Conservation (phyloP, 75 land plant genomes). For the Pinus taeda region DNA sequence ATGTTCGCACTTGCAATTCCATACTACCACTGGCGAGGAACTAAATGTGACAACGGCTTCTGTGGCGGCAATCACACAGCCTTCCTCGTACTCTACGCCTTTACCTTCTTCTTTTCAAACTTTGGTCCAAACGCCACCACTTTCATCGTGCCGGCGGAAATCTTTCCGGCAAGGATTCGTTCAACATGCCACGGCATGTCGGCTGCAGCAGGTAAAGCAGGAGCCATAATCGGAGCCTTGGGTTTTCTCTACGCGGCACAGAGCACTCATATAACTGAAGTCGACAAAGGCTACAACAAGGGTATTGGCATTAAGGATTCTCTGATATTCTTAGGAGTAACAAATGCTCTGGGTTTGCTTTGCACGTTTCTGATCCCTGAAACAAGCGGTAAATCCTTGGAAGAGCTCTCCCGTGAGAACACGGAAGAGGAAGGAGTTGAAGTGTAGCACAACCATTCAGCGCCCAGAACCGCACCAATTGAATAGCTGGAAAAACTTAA, state of each 20-base stretch:
- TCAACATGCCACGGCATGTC: slow-evolving; percentile 66
- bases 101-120: slow-evolving; percentile 35
- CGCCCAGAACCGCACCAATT: no score
- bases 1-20: slow-evolving; percentile 39
- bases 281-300: slow-evolving; percentile 34
- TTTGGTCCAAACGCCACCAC: slow-evolving; percentile 36
- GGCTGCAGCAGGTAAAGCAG: slow-evolving; percentile 49
- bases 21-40: slow-evolving; percentile 14
- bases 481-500: no score
- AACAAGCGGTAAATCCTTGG: no score
- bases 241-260: slow-evolving; percentile 51
- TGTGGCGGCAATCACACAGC: slow-evolving; percentile 16
- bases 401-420: slow-evolving; percentile 23
- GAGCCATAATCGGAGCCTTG: slow-evolving; percentile 48
- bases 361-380: no score
- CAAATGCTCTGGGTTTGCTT: no score
- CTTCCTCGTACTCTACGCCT: slow-evolving; percentile 14
- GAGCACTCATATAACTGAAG: slow-evolving; percentile 8
- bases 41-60: slow-evolving; percentile 8
- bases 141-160: slow-evolving; percentile 37
- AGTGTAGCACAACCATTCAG: background rate
- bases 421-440: background rate
- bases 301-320: slow-evolving; percentile 46
- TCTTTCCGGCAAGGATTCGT: slow-evolving; percentile 53
- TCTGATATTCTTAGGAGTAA: background rate